These are phyloP conservation scores for Phytophthora megakarya DNA, from an alignment of 352 stramenopile species.

Conservation along the genomic window DNA sequence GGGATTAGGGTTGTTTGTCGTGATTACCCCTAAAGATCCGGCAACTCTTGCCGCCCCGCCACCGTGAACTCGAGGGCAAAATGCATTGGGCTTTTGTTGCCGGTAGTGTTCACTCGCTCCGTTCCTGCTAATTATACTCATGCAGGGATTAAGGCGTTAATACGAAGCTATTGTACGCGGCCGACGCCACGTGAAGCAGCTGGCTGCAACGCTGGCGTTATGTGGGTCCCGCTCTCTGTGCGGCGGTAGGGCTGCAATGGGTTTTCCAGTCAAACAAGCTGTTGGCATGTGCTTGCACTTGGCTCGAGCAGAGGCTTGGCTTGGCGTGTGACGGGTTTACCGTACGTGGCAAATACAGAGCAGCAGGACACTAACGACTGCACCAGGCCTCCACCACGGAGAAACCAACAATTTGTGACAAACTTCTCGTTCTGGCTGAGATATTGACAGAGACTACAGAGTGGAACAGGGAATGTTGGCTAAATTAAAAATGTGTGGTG, in stretches of 20 bases:
- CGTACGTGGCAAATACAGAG: background rate
- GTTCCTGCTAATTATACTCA: background rate
- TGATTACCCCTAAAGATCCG: slow-evolving; percentile 21
- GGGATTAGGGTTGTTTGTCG: background rate
- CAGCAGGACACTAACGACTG: background rate
- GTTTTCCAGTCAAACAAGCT: slow-evolving; percentile 22
- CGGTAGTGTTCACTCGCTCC: background rate
- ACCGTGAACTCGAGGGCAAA: background rate
- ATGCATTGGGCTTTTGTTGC: background rate
- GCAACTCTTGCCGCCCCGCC: slow-evolving; percentile 18
- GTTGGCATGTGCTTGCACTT: slow-evolving; percentile 10
- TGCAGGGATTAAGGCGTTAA: background rate
- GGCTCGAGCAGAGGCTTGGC: slow-evolving; percentile 9
- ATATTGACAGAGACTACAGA: background rate
- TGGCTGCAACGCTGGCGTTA: slow-evolving; percentile 13
- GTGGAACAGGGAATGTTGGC: slow-evolving; percentile 17
- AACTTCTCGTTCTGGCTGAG: slow-evolving; percentile 9
- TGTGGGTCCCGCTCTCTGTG: slow-evolving; percentile 32
- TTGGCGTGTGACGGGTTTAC: slow-evolving; percentile 10
- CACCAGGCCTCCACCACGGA: background rate
- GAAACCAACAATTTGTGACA: too few species aligned
- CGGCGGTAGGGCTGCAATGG: slow-evolving; percentile 2
- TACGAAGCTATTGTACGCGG: too few species aligned
- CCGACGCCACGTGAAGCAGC: slow-evolving; percentile 7
- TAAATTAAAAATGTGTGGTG: slow-evolving; percentile 25